Percentiles rank a stretch among this genome's conserved stretches.
phyloP scores from a whole-genome alignment of 345 rosid species.

The Capsella bursapastoris region DNA sequence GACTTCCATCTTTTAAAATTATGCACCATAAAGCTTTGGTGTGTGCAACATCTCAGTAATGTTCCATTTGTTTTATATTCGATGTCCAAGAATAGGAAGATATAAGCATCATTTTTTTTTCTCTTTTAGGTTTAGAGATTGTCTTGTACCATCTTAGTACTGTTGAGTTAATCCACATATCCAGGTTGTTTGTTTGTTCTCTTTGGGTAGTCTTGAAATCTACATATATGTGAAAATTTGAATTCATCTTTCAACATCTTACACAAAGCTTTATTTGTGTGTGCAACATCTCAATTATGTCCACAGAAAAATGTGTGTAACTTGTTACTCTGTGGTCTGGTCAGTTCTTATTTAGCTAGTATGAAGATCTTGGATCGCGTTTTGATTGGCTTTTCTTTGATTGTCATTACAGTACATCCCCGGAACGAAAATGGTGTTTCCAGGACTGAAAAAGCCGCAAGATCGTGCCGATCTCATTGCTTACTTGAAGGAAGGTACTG shows the following conservation, averaged over 20 bases:
- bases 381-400: not conserved
- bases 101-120: too few species aligned
- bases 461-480: constrained; percentile 82
- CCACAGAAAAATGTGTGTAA: not conserved
- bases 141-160: too few species aligned
- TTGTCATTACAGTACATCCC: constrained; percentile 67
- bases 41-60: not conserved
- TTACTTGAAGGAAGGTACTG: constrained; percentile 70
- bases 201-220: too few species aligned
- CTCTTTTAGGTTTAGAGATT: too few species aligned
- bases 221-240: not conserved
- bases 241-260: not conserved
- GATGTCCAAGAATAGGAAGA: not conserved
- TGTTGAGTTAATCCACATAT: too few species aligned
- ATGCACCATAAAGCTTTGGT: not conserved
- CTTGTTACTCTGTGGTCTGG: not conserved
- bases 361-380: not conserved
- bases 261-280: not conserved
- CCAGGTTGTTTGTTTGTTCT: not conserved
- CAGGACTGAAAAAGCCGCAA: constrained; percentile 84
- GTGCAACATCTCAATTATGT: not conserved
- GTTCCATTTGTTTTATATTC: not conserved
- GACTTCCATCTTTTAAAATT: not conserved
- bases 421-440: constrained; percentile 88
- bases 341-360: not conserved